Evolutionary conservation across 2,329 filamentous ascomycete genomes (phyloP).

Genomic region (Madurella fahalii): DNA sequence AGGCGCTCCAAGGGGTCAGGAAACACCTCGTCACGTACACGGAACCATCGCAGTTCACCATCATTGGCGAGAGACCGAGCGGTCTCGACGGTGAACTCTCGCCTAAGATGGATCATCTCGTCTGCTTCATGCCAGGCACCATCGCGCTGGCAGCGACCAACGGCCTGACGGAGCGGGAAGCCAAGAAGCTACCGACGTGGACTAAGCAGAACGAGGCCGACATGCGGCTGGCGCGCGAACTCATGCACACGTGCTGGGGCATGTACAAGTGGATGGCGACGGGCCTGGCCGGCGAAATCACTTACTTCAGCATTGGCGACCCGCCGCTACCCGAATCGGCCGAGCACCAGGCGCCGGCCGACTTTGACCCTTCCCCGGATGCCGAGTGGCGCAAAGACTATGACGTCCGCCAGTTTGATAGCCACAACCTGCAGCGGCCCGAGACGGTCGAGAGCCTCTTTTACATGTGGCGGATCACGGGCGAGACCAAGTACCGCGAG

Average conservation of each 20-base stretch:
- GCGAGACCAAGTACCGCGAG: conserved; percentile 80
- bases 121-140: conserved; percentile 95
- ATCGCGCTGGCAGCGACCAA: conserved; percentile 85
- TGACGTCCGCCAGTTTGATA: conserved; percentile 73
- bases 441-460: conserved; percentile 96
- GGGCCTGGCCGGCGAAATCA: conserved; percentile 90
- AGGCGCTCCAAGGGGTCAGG: conserved; percentile 77
- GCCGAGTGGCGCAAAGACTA: conserved; percentile 75
- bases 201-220: conserved; percentile 76
- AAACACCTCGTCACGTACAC: conserved; percentile 93
- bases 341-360: conserved; percentile 45
- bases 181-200: conserved; percentile 70
- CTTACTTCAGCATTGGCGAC: conserved; percentile 74
- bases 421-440: conserved; percentile 89
- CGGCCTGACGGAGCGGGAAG: conserved; percentile 70
- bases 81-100: conserved; percentile 64
- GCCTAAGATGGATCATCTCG: conserved; percentile 96
- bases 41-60: conserved; percentile 72
- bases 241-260: conserved; percentile 97
- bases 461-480: conserved; percentile 98
- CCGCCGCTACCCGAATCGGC: conserved; percentile 62
- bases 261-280: conserved; percentile 92
- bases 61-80: conserved; percentile 78
- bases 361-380: conserved; percentile 48
- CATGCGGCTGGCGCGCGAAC: conserved; percentile 78